These are phyloP conservation scores for Phyllosticta capitalensis DNA, from an alignment of 2,329 filamentous ascomycete genomes.

Conservation along the genomic window DNA sequence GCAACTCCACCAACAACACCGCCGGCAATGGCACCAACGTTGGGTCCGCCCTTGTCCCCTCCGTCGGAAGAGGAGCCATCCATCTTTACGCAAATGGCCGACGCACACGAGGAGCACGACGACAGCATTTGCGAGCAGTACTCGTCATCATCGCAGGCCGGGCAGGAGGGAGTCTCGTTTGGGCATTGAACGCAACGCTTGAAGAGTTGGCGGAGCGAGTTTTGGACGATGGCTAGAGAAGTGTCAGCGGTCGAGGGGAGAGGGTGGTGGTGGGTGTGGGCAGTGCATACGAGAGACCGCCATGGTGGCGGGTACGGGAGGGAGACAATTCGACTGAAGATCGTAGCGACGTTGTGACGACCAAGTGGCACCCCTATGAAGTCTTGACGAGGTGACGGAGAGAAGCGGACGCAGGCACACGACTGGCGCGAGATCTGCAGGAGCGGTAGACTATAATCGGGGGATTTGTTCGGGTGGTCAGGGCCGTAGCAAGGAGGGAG, in stretches of 20 bases:
- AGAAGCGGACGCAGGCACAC: background rate
- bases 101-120: constrained; percentile 52
- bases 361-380: background rate
- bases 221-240: constrained; percentile 23
- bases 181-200: constrained; percentile 53
- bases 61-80: constrained; percentile 30
- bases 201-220: constrained; percentile 38
- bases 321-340: background rate
- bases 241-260: background rate
- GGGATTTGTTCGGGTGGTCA: background rate
- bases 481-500: background rate
- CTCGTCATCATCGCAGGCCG: constrained; percentile 45
- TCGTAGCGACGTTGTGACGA: background rate
- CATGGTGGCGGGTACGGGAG: background rate
- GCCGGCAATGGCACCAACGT: constrained; percentile 78
- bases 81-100: constrained; percentile 43
- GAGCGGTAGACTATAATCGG: background rate
- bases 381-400: background rate
- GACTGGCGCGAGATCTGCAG: background rate
- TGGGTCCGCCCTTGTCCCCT: constrained; percentile 40
- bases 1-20: constrained; percentile 79
- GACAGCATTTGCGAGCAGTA: constrained; percentile 51
- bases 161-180: constrained; percentile 44
- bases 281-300: background rate
- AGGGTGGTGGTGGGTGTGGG: background rate